These are phyloP conservation scores for Chaetomium tenue DNA, from an alignment of 495 filamentous ascomycete species.

Conservation along the genomic window DNA sequence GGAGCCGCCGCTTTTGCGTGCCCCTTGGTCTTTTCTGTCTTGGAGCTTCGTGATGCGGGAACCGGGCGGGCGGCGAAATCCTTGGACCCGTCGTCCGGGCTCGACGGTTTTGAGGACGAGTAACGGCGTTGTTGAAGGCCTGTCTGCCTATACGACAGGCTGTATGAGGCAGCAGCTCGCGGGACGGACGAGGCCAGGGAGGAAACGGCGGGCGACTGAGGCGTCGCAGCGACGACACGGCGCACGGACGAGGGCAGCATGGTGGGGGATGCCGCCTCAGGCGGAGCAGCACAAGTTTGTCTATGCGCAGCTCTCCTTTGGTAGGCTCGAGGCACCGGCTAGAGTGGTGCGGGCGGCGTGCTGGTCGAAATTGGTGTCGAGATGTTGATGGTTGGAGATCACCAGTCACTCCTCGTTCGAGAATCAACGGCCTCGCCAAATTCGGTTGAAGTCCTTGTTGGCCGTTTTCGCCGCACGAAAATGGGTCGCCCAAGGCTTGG, in stretches of 20 bases:
- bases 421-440: constrained; percentile 17
- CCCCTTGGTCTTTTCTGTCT: constrained; percentile 48
- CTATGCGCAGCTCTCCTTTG: background rate
- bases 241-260: constrained; percentile 55
- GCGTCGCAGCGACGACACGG: constrained; percentile 46
- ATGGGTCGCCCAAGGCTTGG: constrained; percentile 27
- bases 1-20: constrained; percentile 45
- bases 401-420: constrained; percentile 22
- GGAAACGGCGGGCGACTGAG: constrained; percentile 42
- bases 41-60: constrained; percentile 40
- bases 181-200: constrained; percentile 39
- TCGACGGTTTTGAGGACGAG: constrained; percentile 60
- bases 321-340: background rate
- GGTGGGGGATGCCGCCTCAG: constrained; percentile 27
- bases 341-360: constrained; percentile 1
- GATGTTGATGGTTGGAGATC: constrained; percentile 20
- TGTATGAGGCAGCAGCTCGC: constrained; percentile 37
- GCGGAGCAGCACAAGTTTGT: constrained; percentile 8
- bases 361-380: constrained; percentile 9
- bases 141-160: constrained; percentile 40
- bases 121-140: constrained; percentile 47
- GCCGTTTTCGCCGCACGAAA: constrained; percentile 33
- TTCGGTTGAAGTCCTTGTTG: constrained; percentile 34
- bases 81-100: constrained; percentile 51
- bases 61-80: constrained; percentile 45